Evolutionary conservation across 2,329 filamentous ascomycete species (phyloP), one percentile per base, ranked within the genome.

Genomic region (Xylariaceae sp.): DNA sequence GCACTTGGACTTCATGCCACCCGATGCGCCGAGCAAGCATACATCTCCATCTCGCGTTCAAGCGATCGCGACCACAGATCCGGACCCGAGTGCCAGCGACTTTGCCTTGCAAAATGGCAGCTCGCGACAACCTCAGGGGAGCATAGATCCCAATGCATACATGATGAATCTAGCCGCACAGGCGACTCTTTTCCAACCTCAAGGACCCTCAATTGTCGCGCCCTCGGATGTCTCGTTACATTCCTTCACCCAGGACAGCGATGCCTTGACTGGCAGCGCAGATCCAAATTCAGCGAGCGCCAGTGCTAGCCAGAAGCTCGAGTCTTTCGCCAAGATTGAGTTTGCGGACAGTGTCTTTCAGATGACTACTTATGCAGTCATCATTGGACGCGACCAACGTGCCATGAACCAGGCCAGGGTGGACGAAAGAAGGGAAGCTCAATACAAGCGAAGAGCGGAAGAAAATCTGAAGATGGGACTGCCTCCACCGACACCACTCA

Each of bases 271-370:
- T 2, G 55, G 50, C 8, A 55, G 55, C 44, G 62, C 58, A 41
- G 57, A 64, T 31, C 54, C 61, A 29, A 61, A 61, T 12, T 64
- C 65, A 39, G 51, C 58, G 38, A 60, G 57, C 38, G 51, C 54
- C 38, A 60, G 57, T 37, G 52, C 54, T 9, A 60, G 59, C 19
- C 68, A 71, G 50, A 66, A 63, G 36, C 62, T 80, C 12, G 73
- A 79, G 54, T 78, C 75, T 3, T 80, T 78, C 58, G 76, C 76
- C 33, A 68, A 72, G 39, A 69, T 90, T 46, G 78, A 82, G 54
- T 89, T 90, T 58, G 74, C 77, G 51, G 86, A 90, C 67, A 84
- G 85, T 57, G 76, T 81, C 42, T 89, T 87, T 61, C 85, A 87
- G 63, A 85, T 90, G 80, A 87, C 81, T 38, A 88, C 84, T 1